phyloP scores from a whole-genome alignment of 2,329 filamentous ascomycete species.

The Passalora sequoiae region DNA sequence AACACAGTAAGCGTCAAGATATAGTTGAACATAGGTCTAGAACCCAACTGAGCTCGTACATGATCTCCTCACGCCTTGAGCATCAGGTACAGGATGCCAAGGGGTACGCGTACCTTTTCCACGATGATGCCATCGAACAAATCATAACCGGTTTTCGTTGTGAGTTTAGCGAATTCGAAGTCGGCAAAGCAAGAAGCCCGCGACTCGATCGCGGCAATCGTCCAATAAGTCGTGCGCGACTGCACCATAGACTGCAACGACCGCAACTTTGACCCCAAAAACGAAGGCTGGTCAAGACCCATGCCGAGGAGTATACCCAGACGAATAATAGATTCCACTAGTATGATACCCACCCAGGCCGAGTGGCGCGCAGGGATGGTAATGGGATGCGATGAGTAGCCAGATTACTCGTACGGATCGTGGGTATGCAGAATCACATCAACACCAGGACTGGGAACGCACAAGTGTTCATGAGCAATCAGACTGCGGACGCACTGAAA shows the following conservation, averaged over 20 bases:
- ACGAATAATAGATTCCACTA: not conserved
- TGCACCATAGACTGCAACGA: not conserved
- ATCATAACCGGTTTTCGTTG: not conserved
- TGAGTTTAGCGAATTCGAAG: too few species aligned
- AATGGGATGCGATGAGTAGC: not conserved
- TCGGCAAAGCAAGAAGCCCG: not conserved
- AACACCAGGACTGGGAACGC: not conserved
- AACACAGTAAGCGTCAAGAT: too few species aligned
- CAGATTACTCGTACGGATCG: not conserved
- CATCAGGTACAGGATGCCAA: too few species aligned
- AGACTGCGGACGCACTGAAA: not conserved
- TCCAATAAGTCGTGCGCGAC: not conserved
- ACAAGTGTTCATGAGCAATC: not conserved
- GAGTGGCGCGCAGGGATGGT: not conserved
- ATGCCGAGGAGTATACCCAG: not conserved
- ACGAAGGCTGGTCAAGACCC: not conserved
- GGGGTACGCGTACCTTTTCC: too few species aligned
- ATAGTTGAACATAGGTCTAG: too few species aligned
- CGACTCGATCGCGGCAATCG: not conserved
- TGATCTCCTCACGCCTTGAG: not conserved
- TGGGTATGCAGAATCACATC: not conserved
- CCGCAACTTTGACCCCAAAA: not conserved
- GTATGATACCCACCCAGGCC: not conserved
- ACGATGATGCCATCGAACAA: not conserved
- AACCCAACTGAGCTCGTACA: not conserved